phyloP scores from a whole-genome alignment of 116 monocot species.

The Trichopus zeylanicus region DNA sequence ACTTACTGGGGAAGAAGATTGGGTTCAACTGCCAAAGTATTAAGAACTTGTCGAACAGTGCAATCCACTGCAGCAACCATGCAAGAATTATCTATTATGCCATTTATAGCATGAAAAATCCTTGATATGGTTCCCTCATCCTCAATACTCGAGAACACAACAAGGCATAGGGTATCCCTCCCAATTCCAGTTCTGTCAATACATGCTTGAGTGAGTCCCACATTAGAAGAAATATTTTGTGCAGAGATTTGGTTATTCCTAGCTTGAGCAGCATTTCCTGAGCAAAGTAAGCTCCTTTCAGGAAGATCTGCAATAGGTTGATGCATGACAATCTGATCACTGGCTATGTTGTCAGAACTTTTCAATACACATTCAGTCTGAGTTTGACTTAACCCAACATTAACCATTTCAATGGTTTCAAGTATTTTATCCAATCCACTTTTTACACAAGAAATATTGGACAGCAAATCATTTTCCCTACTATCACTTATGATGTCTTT shows the following conservation, averaged over 20 bases:
- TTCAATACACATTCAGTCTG: too few relatives aligned
- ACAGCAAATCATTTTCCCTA: not conserved
- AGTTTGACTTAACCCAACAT: conserved; percentile 1
- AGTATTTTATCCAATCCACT: conserved; percentile 6
- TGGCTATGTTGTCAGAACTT: too few relatives aligned
- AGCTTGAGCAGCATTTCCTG: conserved; percentile 7
- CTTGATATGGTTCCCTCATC: conserved; percentile 35
- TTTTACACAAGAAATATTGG: not conserved
- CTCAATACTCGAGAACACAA: conserved; percentile 30
- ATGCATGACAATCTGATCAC: too few relatives aligned
- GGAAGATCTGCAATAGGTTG: conserved; percentile 4
- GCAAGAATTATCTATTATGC: conserved; percentile 11
- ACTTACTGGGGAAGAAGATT: conserved; percentile 69
- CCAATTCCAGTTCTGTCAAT: conserved; percentile 4
- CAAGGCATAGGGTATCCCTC: conserved; percentile 8
- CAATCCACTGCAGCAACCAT: conserved; percentile 4
- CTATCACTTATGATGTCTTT: not conserved
- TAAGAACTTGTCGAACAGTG: conserved; percentile 23
- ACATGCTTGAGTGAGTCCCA: not conserved
- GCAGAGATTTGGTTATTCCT: not conserved
- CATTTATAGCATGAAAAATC: conserved; percentile 25
- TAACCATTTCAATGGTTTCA: conserved; percentile 1
- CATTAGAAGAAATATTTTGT: not conserved
- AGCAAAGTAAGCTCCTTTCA: conserved; percentile 1
- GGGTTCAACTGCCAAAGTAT: conserved; percentile 18